A percentile compares a stretch with the other conserved stretches of the same genome.
Conservation (phyloP, 1,139 yeast species). For the Geotrichum cucujoidarum region DNA sequence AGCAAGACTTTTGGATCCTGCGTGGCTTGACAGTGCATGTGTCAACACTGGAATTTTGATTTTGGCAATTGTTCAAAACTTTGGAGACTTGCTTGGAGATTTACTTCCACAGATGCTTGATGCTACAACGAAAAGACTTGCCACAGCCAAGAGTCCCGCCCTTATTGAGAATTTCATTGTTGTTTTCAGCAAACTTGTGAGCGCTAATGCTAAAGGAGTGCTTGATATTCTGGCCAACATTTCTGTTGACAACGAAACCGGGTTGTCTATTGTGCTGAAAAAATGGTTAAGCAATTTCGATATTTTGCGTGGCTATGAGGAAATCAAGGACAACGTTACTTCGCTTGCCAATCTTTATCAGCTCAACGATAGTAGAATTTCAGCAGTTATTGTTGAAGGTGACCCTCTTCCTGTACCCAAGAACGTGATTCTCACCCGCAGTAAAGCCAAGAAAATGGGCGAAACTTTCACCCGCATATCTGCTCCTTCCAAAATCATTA, state of each 20-base stretch:
- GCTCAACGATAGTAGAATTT: conserved; percentile 51
- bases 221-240: conserved; percentile 51
- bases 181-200: conserved; percentile 69
- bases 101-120: conserved; percentile 57
- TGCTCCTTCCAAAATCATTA: conserved; percentile 67
- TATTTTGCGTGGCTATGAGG: conserved; percentile 70
- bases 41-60: conserved; percentile 48
- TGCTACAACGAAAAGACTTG: conserved; percentile 65
- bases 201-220: conserved; percentile 56
- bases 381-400: conserved; percentile 61
- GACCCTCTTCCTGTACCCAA: conserved; percentile 63
- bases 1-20: conserved; percentile 54
- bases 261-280: conserved; percentile 50
- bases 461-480: conserved; percentile 59
- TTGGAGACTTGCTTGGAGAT: conserved; percentile 47
- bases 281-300: conserved; percentile 85
- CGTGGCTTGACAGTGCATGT: conserved; percentile 73
- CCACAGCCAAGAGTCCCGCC: conserved; percentile 60
- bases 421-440: conserved; percentile 70
- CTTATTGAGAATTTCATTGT: conserved; percentile 71
- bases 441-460: conserved; percentile 57
- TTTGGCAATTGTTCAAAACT: conserved; percentile 53
- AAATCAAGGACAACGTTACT: conserved; percentile 54
- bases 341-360: conserved; percentile 66
- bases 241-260: conserved; percentile 31